phyloP scores from a whole-genome alignment of 106 monocot species.

The Dioscorea alata region DNA sequence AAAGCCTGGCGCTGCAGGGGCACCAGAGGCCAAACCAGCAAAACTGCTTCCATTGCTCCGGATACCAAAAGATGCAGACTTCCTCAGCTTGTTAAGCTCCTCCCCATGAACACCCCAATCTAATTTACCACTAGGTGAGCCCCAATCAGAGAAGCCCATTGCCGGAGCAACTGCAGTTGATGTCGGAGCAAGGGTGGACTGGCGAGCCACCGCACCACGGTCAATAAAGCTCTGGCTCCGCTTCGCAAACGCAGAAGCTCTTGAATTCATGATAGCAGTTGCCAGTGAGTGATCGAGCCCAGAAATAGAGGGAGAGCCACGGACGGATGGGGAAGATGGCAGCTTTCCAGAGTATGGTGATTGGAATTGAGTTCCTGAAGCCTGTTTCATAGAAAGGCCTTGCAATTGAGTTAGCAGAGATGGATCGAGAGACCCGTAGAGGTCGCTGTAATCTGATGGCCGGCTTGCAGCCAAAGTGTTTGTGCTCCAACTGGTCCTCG shows the following conservation, averaged over 20 bases:
- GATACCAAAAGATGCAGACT: conserved; percentile 62
- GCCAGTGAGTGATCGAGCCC: conserved; percentile 68
- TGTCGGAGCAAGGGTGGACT: conserved; percentile 7
- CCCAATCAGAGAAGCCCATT: conserved; percentile 45
- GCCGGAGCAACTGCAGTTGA: conserved; percentile 8
- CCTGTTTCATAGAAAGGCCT: conserved; percentile 30
- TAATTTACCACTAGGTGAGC: conserved; percentile 55
- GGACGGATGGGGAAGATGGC: conserved; percentile 4
- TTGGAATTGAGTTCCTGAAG: conserved; percentile 12
- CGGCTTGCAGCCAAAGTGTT: neutral
- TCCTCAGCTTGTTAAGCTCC: conserved; percentile 77
- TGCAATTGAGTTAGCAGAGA: conserved; percentile 32
- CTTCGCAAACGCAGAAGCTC: conserved; percentile 65
- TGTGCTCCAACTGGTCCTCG: conserved; percentile 27
- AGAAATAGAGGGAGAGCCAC: conserved; percentile 23
- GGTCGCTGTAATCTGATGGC: conserved; percentile 19
- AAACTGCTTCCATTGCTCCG: conserved; percentile 17
- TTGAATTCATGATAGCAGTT: conserved; percentile 70
- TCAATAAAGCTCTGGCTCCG: conserved; percentile 93
- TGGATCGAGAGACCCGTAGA: conserved; percentile 16
- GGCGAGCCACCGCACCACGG: conserved; percentile 32
- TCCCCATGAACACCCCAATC: conserved; percentile 94
- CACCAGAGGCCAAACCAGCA: neutral
- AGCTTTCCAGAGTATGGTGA: conserved; percentile 14
- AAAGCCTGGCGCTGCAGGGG: neutral